Percentiles rank a stretch among this genome's conserved stretches.
phyloP scores from a whole-genome alignment of 1,284 basidiomycete species.

The Tylopilus orsonianus region DNA sequence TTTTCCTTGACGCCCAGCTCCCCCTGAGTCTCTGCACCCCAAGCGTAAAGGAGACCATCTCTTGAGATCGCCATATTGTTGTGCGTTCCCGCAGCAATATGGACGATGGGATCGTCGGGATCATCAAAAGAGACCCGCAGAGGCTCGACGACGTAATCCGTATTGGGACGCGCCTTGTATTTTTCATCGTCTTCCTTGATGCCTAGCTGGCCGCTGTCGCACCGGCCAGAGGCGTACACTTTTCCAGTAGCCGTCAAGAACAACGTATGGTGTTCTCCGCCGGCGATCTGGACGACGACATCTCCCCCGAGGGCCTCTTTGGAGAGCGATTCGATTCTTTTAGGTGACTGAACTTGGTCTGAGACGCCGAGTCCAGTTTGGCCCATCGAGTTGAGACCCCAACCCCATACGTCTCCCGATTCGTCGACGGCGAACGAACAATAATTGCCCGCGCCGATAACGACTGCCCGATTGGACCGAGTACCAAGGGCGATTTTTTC shows the following conservation, averaged over 20 bases:
- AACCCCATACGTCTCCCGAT: slow-evolving; percentile 81
- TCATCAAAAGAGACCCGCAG: slow-evolving; percentile 65
- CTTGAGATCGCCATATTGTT: slow-evolving; percentile 82
- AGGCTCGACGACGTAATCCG: slow-evolving; percentile 63
- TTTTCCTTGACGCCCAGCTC: slow-evolving; percentile 66
- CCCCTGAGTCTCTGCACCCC: slow-evolving; percentile 81
- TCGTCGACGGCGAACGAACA: slow-evolving; percentile 90
- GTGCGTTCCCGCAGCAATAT: slow-evolving; percentile 76
- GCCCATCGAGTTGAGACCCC: slow-evolving; percentile 84
- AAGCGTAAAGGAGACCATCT: slow-evolving; percentile 79
- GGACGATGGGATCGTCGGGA: slow-evolving; percentile 66
- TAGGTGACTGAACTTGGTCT: slow-evolving; percentile 66
- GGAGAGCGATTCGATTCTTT: slow-evolving; percentile 63
- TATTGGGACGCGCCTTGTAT: slow-evolving; percentile 50
- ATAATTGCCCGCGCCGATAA: slow-evolving; percentile 78
- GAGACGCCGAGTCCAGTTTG: slow-evolving; percentile 59
- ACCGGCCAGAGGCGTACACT: slow-evolving; percentile 82
- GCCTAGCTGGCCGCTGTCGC: slow-evolving; percentile 79
- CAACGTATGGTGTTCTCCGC: slow-evolving; percentile 85
- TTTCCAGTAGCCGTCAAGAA: slow-evolving; percentile 84
- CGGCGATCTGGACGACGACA: slow-evolving; percentile 67
- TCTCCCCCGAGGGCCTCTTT: slow-evolving; percentile 69
- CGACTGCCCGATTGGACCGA: slow-evolving; percentile 67
- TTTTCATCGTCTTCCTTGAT: slow-evolving; percentile 59
- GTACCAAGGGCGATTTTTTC: slow-evolving; percentile 76